Conservation (phyloP, 768 basidiomycete genomes). For the Sarcodon aspratus region DNA sequence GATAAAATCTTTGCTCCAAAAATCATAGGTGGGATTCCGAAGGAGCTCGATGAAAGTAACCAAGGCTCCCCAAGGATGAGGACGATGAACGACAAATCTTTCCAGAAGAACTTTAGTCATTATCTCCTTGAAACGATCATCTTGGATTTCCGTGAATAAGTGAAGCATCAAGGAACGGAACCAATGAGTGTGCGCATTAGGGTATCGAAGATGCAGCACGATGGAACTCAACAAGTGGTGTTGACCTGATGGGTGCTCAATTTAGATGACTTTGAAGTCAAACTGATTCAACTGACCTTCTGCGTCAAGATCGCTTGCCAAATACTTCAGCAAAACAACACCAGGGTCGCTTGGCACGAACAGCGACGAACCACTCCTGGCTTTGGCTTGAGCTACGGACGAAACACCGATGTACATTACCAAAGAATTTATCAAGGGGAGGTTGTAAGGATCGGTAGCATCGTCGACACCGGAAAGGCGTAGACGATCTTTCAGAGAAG, state of each 20-base stretch:
- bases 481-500: constrained; percentile 73
- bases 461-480: constrained; percentile 28
- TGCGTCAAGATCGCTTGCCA: constrained; percentile 74
- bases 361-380: constrained; percentile 67
- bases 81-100: constrained; percentile 86
- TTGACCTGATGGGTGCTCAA: constrained; percentile 51
- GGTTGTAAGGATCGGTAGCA: constrained; percentile 61
- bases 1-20: constrained; percentile 84
- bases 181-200: constrained; percentile 98
- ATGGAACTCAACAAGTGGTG: constrained; percentile 91
- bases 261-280: background rate
- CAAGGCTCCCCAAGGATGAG: constrained; percentile 93
- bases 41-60: constrained; percentile 92
- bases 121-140: constrained; percentile 70
- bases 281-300: constrained; percentile 54
- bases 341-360: constrained; percentile 81
- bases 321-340: constrained; percentile 72
- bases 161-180: constrained; percentile 86
- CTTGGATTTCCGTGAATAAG: constrained; percentile 72
- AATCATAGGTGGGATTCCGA: constrained; percentile 81
- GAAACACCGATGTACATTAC: constrained; percentile 96
- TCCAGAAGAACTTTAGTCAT: constrained; percentile 87
- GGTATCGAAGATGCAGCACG: constrained; percentile 91
- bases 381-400: constrained; percentile 82
- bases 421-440: constrained; percentile 84